Evolutionary conservation across 176 grass and related monocot genomes (phyloP), one percentile per base, ranked within the genome.

Genomic region (Pontederia crassipes): DNA sequence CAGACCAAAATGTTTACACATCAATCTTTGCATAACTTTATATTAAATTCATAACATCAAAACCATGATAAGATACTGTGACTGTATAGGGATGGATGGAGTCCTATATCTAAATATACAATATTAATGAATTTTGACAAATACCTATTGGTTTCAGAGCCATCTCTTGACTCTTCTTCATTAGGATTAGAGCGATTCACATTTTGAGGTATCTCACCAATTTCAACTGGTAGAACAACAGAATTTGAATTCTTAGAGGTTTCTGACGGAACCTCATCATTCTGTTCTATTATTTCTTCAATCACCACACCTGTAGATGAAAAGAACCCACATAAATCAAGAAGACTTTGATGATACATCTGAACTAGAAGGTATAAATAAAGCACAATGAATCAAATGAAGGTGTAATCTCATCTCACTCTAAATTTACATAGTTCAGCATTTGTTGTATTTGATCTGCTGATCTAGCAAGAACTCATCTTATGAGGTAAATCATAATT

Each of bases 201-300:
- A 63, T 51, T 69, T 57, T 57, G 35, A 77, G 83, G 78, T 26
- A 27, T 69, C 59, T 67, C 70, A 61, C 64, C 67, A 76, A 18
- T 55, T 80, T 92, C 70, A 61, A 66, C 73, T 50, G 77, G 71
- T 64, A 71, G 71, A 54, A 60, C 81, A 74, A 71, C 68, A 71
- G 67, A 55, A 73, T 71, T 54, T 58, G 81, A 82, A 80, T 27
- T 83, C 74, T 52, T 59, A 73, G 81, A 53, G 64, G 64, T 79
- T 20, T 57, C 77, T 61, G 77, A 70, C 65, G 74, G 48, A 48
- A 74, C 64, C 28, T 53, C 61, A 68, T 48, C 57, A 16, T 78
- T 68, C 28, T 87, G 78, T 74, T 88, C 87, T n/a, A 73, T 32
- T 72, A 92, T 73, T 74, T 98, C 93, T 86, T 98, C 88, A 83